These are phyloP conservation scores for Penicillium nordicum DNA, from an alignment of 2,329 filamentous ascomycete genomes.

Conservation along the genomic window DNA sequence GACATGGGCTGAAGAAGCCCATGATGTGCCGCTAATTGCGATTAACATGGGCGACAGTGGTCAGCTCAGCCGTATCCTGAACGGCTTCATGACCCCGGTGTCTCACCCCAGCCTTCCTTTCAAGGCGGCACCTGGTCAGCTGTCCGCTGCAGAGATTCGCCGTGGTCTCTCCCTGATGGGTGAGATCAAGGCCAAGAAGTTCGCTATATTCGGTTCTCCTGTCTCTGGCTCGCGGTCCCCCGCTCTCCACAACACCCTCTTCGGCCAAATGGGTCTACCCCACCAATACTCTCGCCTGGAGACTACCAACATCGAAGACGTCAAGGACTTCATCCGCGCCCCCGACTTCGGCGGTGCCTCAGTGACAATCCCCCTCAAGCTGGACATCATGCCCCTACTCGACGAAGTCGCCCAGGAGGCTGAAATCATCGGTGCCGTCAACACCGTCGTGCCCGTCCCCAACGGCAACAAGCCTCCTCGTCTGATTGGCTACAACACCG, in stretches of 20 bases:
- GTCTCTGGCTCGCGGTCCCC: slow-evolving; percentile 81
- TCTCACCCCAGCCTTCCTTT: slow-evolving; percentile 85
- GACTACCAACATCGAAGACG: slow-evolving; percentile 61
- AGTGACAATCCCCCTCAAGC: slow-evolving; percentile 91
- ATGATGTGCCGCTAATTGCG: slow-evolving; percentile 81
- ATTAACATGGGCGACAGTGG: slow-evolving; percentile 92
- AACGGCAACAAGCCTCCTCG: slow-evolving; percentile 45
- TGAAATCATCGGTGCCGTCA: slow-evolving; percentile 82
- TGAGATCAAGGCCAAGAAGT: slow-evolving; percentile 69
- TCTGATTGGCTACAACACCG: slow-evolving; percentile 86
- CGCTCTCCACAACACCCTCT: slow-evolving; percentile 83
- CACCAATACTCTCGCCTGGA: slow-evolving; percentile 77
- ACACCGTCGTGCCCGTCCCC: slow-evolving; percentile 73
- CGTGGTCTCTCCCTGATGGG: slow-evolving; percentile 74
- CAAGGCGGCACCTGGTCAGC: slow-evolving; percentile 88
- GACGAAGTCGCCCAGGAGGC: slow-evolving; percentile 79
- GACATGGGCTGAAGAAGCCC: slow-evolving; percentile 65
- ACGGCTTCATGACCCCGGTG: slow-evolving; percentile 91
- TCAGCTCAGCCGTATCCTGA: slow-evolving; percentile 85
- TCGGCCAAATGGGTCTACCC: slow-evolving; percentile 71
- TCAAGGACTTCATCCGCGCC: slow-evolving; percentile 64
- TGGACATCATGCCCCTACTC: slow-evolving; percentile 77
- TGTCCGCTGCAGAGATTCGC: slow-evolving; percentile 86
- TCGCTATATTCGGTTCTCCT: slow-evolving; percentile 85
- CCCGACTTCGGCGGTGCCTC: slow-evolving; percentile 86